These are phyloP conservation scores for Pseudovirgaria hyperparasitica DNA, from an alignment of 2,329 filamentous ascomycete species.

Conservation along the genomic window DNA sequence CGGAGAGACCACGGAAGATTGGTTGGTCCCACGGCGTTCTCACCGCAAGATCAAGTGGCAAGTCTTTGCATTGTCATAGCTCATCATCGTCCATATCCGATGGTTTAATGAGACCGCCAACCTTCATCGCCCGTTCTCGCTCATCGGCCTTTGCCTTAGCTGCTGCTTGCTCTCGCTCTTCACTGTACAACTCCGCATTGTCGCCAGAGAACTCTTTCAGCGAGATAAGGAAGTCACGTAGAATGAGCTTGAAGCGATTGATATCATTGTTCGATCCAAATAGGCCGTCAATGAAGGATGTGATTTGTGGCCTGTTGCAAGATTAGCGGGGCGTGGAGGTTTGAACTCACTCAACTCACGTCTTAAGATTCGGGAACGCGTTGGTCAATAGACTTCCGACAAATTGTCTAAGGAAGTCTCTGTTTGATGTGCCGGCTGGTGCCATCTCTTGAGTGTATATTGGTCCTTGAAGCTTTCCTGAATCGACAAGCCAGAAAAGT, in stretches of 20 bases:
- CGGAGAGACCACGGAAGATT: constrained; percentile 1
- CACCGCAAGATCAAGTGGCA: constrained; percentile 20
- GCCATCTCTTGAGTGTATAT: constrained; percentile 82
- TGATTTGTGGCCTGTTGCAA: constrained; percentile 60
- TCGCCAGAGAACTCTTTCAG: constrained; percentile 95
- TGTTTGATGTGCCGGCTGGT: constrained; percentile 70
- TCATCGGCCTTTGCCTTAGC: constrained; percentile 77
- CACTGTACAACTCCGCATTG: constrained; percentile 83
- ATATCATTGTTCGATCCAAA: constrained; percentile 82
- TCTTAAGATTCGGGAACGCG: constrained; percentile 85
- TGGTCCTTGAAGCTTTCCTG: constrained; percentile 81
- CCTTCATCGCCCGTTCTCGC: constrained; percentile 83
- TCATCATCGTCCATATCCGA: constrained; percentile 81
- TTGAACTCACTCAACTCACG: constrained; percentile 43
- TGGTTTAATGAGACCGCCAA: constrained; percentile 90
- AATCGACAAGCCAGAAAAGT: constrained; percentile 91
- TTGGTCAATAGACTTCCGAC: constrained; percentile 73
- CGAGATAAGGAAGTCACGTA: constrained; percentile 94
- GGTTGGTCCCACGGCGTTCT: constrained; percentile 23
- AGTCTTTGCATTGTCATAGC: constrained; percentile 57
- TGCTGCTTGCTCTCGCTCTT: constrained; percentile 88
- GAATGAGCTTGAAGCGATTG: constrained; percentile 86
- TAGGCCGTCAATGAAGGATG: constrained; percentile 76
- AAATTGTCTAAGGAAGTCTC: constrained; percentile 80
- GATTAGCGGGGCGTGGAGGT: constrained; percentile 15